Conservation (phyloP, 805 yeast genomes). For the Cyberlindnera amylophila region DNA sequence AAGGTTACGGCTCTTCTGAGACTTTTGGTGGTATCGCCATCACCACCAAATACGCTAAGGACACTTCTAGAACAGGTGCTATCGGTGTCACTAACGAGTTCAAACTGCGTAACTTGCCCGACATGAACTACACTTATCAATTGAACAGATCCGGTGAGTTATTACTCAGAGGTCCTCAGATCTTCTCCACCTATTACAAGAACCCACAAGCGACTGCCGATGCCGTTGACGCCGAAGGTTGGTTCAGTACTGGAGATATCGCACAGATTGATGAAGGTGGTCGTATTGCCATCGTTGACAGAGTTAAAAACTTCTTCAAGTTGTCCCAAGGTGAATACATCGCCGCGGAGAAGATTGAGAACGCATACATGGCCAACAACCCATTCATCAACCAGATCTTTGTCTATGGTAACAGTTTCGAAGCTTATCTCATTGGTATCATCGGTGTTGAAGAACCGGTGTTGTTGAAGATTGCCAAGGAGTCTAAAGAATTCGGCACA, state of each 20-base stretch:
- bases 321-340: slow-evolving; percentile 64
- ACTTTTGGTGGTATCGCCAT: slow-evolving; percentile 58
- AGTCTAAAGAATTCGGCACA: slow-evolving; percentile 10
- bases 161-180: slow-evolving; percentile 60
- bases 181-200: slow-evolving; percentile 54
- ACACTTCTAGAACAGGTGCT: slow-evolving; percentile 53
- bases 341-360: slow-evolving; percentile 74
- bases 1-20: slow-evolving; percentile 79
- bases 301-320: slow-evolving; percentile 78
- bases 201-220: slow-evolving; percentile 50
- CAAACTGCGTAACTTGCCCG: slow-evolving; percentile 60
- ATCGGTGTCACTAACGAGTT: slow-evolving; percentile 53
- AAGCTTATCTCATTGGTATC: slow-evolving; percentile 55
- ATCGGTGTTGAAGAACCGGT: slow-evolving; percentile 53
- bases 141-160: slow-evolving; percentile 55
- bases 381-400: slow-evolving; percentile 51
- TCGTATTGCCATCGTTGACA: slow-evolving; percentile 58
- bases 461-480: slow-evolving; percentile 18
- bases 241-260: slow-evolving; percentile 69
- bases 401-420: slow-evolving; percentile 60
- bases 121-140: slow-evolving; percentile 47
- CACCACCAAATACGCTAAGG: slow-evolving; percentile 46
- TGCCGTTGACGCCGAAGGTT: slow-evolving; percentile 52
- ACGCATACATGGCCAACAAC: slow-evolving; percentile 50
- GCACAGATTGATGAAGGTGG: slow-evolving; percentile 50